Base-by-base conservation (phyloP, 1,284 basidiomycete genomes). In the Marasmius sp. region DNA sequence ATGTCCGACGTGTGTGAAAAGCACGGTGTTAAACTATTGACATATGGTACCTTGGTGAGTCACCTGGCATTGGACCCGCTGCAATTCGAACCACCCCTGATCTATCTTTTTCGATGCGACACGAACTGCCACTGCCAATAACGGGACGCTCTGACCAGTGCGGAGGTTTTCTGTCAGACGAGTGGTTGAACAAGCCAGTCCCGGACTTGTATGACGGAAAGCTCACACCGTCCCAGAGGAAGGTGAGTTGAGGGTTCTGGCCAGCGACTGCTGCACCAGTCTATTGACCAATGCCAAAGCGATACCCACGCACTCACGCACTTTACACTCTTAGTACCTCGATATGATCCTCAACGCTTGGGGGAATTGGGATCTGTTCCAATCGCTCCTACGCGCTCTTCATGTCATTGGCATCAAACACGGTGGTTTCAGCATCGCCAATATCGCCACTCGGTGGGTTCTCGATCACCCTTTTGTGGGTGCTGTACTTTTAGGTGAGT, bases 361-460 rank as follows among this genome's bases (percentile, higher is more conserved):
- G 92, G 92, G 91, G 1, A 79, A 75, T 58, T 93, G 91, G 92
- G 66, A 78, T 11, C 81, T 92, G 41, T 92, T 93, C 72, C 91
- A 93, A 71, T 68, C 75, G 0, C 81, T 93, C 0, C 75, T 93
- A 48, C 50, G 69, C 7, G 81, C 82, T 49, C 78, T 93, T 39
- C 83, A 85, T 37, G 67, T 65, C n/a, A 85, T 93, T 63, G 91
- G 85, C 8, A 83, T 90, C 76, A 82, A 82, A 27, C 87, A 91
- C 71, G 80, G 79, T 12, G 83, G 83, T n/a, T 75, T 80, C 55
- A 91, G 87, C 73, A 87, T 93, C 50, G 84, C 91, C 57, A 93
- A 92, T 69, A 78, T 93, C 43, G 89, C 91, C 33, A 89, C 85
- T 0, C 85, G 91, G 20, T 93, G 91, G 91, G 89, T 92, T 4